These are phyloP conservation scores for Colletotrichum falcatum DNA, from an alignment of 2,329 filamentous ascomycete genomes.

Conservation along the genomic window DNA sequence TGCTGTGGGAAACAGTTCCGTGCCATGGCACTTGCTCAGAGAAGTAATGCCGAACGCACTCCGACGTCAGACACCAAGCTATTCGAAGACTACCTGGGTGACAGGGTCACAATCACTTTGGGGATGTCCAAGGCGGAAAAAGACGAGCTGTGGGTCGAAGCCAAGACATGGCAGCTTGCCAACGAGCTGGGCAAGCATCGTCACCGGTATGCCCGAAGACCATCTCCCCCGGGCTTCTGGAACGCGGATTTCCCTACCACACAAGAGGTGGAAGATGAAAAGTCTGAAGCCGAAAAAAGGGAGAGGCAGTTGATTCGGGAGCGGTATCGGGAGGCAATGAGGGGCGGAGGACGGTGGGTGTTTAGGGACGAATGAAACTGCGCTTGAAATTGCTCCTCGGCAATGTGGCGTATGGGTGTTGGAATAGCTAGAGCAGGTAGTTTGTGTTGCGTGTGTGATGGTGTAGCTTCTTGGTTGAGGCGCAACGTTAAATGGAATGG, in stretches of 20 bases:
- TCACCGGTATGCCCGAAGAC: constrained; percentile 76
- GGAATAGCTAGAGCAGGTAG: background rate
- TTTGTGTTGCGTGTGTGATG: background rate
- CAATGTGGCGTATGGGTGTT: background rate
- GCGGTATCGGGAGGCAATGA: constrained; percentile 85
- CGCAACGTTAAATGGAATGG: too few species aligned
- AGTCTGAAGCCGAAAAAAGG: constrained; percentile 71
- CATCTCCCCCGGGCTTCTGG: constrained; percentile 91
- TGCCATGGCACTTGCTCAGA: constrained; percentile 69
- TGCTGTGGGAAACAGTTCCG: constrained; percentile 83
- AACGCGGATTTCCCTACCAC: constrained; percentile 88
- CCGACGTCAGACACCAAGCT: constrained; percentile 59
- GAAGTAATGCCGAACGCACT: constrained; percentile 54
- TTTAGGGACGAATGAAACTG: constrained; percentile 80
- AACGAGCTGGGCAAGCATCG: constrained; percentile 83
- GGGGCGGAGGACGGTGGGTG: constrained; percentile 79
- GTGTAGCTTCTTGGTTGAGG: background rate
- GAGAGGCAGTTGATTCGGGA: constrained; percentile 76
- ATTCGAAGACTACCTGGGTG: constrained; percentile 68
- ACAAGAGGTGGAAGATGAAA: constrained; percentile 79
- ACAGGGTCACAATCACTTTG: constrained; percentile 69
- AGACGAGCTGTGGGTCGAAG: constrained; percentile 77
- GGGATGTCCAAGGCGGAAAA: constrained; percentile 71
- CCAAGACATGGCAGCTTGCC: constrained; percentile 78
- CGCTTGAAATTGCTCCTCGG: background rate